Percentiles rank a stretch among this genome's conserved stretches.
These are phyloP conservation scores for Pseudozyma hubeiensis DNA, from an alignment of 1,284 basidiomycete species.

Conservation along the genomic window DNA sequence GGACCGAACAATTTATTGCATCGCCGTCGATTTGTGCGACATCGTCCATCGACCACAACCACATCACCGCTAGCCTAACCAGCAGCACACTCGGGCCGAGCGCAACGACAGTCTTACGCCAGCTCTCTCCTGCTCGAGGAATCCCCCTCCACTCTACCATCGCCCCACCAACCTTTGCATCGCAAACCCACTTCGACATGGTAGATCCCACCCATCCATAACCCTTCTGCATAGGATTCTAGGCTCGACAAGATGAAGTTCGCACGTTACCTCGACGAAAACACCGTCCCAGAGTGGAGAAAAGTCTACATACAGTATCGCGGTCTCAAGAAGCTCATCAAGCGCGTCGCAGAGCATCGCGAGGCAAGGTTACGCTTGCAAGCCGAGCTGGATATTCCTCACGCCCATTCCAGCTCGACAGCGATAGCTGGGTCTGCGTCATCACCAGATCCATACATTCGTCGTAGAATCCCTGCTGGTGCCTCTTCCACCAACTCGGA, in stretches of 20 bases:
- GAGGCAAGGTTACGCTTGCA: slow-evolving; percentile 29
- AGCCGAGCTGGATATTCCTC: slow-evolving; percentile 14
- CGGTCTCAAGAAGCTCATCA: slow-evolving; percentile 69
- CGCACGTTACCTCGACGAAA: slow-evolving; percentile 63
- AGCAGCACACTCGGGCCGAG: background rate
- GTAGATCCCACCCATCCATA: background rate
- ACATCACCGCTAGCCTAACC: background rate
- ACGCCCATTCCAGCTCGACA: slow-evolving; percentile 26
- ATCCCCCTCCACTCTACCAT: no score
- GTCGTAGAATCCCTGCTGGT: slow-evolving; percentile 9
- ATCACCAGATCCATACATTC: slow-evolving; percentile 16
- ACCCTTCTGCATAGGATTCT: background rate
- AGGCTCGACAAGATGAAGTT: slow-evolving; percentile 34
- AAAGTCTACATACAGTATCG: slow-evolving; percentile 68
- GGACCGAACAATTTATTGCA: background rate
- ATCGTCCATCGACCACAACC: background rate
- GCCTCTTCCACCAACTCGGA: background rate
- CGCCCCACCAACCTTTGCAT: background rate
- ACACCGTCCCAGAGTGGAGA: slow-evolving; percentile 66
- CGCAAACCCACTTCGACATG: slow-evolving; percentile 2
- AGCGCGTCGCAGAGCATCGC: slow-evolving; percentile 60
- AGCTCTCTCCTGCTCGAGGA: no score
- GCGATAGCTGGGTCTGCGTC: slow-evolving; percentile 3
- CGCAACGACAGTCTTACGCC: no score
- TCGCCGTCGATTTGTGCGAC: no score